Evolutionary conservation across 1,284 basidiomycete species (phyloP).

Genomic region (Austroboletus rostrupii): DNA sequence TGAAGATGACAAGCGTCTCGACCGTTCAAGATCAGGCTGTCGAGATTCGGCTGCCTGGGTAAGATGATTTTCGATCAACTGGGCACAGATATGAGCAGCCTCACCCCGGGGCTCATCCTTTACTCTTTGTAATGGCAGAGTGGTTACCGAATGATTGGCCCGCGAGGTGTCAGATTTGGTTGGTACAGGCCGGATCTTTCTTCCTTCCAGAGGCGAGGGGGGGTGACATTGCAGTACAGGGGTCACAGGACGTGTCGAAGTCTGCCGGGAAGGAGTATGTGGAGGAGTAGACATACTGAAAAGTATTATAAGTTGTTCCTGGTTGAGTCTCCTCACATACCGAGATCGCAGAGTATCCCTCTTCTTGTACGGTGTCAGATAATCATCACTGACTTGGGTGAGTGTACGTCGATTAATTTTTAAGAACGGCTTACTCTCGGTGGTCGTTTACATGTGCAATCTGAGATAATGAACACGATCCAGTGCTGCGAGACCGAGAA

Average conservation of each 20-base stretch:
- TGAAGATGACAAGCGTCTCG: conserved; percentile 40
- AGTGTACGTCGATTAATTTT: conserved; percentile 2
- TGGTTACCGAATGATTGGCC: background rate
- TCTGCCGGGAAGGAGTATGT: conserved; percentile 13
- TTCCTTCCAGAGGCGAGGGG: conserved; percentile 9
- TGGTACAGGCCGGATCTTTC: background rate
- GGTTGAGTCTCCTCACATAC: conserved; percentile 10
- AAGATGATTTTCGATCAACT: conserved; percentile 46
- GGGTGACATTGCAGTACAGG: conserved; percentile 15
- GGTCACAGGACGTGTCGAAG: conserved; percentile 14
- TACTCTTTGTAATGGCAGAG: conserved; percentile 7
- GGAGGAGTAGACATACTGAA: conserved; percentile 20
- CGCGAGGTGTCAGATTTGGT: conserved; percentile 17
- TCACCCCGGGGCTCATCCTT: conserved; percentile 43
- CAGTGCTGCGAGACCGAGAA: conserved; percentile 14
- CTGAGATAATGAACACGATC: conserved; percentile 4
- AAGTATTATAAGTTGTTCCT: background rate
- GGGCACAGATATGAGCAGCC: conserved; percentile 54
- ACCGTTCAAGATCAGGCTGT: conserved; percentile 61
- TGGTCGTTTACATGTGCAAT: background rate
- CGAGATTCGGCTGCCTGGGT: conserved; percentile 54
- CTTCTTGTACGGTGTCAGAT: background rate
- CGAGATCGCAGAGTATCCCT: conserved; percentile 9
- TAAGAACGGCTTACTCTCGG: conserved; percentile 13
- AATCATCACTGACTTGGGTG: conserved; percentile 9